Evolutionary conservation across 1,284 basidiomycete species (phyloP), one percentile per base, ranked within the genome.

Genomic region (Malassezia dermatis): DNA sequence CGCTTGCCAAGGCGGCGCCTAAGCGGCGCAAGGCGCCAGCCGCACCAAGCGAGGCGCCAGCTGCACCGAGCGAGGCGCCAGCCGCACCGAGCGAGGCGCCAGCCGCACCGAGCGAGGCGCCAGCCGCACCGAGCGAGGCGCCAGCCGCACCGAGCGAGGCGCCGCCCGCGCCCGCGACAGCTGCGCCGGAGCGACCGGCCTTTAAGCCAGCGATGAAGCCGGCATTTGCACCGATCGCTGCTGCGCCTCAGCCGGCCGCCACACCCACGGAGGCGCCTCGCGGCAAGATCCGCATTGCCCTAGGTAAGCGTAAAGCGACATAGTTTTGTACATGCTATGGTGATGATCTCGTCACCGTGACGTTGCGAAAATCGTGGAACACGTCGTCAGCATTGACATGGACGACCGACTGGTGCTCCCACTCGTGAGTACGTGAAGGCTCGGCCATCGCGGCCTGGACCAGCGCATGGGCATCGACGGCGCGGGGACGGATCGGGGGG

Each of bases 401-500:
- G 15, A 56, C 32, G n/a, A 51, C 26, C 21, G 34, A 8, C 39
- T 56, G 48, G 48, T 42, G 37, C 34, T 56, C 54, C 54, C 54
- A 56, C 11, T 56, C 54, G 26, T 51, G 34, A 10, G 28, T 27
- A 15, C 48, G 48, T 13, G 27, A 31, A 4, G 48, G 54, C 19
- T 51, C 21, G 19, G 43, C 35, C 5, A 23, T 39, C 13, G 48
- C 48, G 21, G 45, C 49, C 19, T 32, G 34, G 11, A 51, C n/a
- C 40, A 56, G 37, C 15, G 28, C 28, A 2, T n/a, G n/a, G 11
- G 47, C n/a, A 10, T 51, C 31, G n/a, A 26, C 15, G 28, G 35
- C 15, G 43, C 84, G 81, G 35, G 89, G 89, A 30, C 89, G 80
- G 69, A 93, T 93, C 83, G 90, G 93, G 53, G 93, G 94, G 67